Evolutionary conservation across 805 yeast genomes (phyloP), one percentile per base, ranked within the genome.

Genomic region (Wickerhamomyces chaumierensis): DNA sequence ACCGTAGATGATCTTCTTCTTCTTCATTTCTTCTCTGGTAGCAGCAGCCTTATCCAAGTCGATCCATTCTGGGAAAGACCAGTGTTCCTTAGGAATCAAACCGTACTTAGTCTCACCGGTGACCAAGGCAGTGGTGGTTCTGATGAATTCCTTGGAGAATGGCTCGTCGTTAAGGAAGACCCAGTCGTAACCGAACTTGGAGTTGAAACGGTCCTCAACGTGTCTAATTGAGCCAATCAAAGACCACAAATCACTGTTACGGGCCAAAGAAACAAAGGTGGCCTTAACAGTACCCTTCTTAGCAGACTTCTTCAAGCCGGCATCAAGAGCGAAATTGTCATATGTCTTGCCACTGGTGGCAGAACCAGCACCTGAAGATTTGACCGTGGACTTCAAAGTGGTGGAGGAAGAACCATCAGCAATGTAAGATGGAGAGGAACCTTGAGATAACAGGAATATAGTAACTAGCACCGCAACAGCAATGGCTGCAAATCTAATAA

Each of bases 101-200:
- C 88, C 94, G 53, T 77, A 84, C 40, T 69, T 67, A 29, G 76
- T 72, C 4, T 52, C 57, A 31, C 90, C 87, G 2, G 81, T 67
- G n/a, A 78, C 71, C 13, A 67, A 50, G 17, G 66, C 66, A 12
- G 65, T 43, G 2, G 81, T 69, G 19, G 63, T 56, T 20, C 58
- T 52, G 40, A 62, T 68, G 56, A 83, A 84, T 44, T 71, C 73
- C 3, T 65, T 68, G 33, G 68, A 53, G 55, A 84, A 84, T 2
- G 71, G 73, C 43, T 65, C 71, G 51, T 84, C 87, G 55, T 84
- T 84, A 36, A 83, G 57, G 48, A 84, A 83, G 3, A 81, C 78
- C 85, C 87, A 83, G 56, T 83, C 92, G 52, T 83, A 82, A 47
- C 75, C 70, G 52, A 57, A 78, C 38, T 66, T 61, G 33, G 52